Base-by-base conservation (phyloP, 2,329 filamentous ascomycete genomes). In the Trichophyton benhamiae region DNA sequence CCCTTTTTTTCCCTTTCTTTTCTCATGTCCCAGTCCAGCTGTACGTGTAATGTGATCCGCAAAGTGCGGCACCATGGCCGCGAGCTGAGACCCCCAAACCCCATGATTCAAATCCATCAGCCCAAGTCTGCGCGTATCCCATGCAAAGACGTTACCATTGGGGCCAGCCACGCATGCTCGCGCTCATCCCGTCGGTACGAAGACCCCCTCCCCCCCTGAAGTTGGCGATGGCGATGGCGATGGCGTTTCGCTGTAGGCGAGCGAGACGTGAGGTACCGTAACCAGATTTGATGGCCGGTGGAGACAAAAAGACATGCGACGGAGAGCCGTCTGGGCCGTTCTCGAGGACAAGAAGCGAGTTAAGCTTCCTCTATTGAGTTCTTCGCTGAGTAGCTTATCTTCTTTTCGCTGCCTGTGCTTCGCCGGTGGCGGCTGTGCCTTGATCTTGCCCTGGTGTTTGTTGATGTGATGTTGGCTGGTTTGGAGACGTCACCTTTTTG, bases 281-380 rank as follows among this genome's bases (percentile, higher is more conserved):
- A 22, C 52, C 13, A 38, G 27, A 15, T 20, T 20, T 7, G 52
- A 55, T 36, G 52, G 27, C 52, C n/a, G 41, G 30, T 33, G 52
- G 52, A 33, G 13, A 55, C 9, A 3, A 13, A 4, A 38, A 11
- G 11, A 38, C 33, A 33, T 55, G 52, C 46, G 46, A 52, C 20
- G 3, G 30, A 27, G 52, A 55, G 30, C 52, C 22, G 52, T 8
- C 52, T 33, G 52, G 41, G 52, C 25, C 30, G 13, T 6, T 30
- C n/a, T 38, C 33, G 33, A 38, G 33, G 33, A 38, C 33, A 38
- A 13, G 33, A 30, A 9, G 27, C 22, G 17, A 36, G 15, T 17
- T 55, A 55, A 55, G 52, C 52, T 55, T 55, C 52, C 9, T 25
- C 33, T 36, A 55, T 36, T 55, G 52, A 36, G 52, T 55, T 55